Conservation (phyloP, 2,329 filamentous ascomycete genomes). For the Trichoderma sp. region DNA sequence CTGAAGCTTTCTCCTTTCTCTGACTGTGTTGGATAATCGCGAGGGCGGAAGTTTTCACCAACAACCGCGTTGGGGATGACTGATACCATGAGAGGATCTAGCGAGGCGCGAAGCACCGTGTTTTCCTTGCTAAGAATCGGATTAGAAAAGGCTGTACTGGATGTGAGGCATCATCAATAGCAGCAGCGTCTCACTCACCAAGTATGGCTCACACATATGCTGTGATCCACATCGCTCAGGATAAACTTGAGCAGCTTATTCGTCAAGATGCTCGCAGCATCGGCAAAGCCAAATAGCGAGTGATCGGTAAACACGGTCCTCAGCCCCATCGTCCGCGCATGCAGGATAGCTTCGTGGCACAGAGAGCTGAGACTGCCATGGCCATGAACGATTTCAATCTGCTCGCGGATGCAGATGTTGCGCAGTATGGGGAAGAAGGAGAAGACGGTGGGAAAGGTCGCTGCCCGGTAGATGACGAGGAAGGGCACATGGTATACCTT, state of each 20-base stretch:
- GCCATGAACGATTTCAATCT: conserved; percentile 97
- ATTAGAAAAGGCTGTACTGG: not conserved
- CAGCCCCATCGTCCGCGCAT: conserved; percentile 93
- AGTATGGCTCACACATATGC: conserved; percentile 97
- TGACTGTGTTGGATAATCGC: conserved; percentile 46
- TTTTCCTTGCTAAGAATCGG: conserved; percentile 79
- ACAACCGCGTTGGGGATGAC: conserved; percentile 98
- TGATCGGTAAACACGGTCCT: conserved; percentile 97
- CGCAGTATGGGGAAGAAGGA: conserved; percentile 98
- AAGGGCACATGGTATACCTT: conserved; percentile 99
- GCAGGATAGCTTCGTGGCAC: conserved; percentile 92
- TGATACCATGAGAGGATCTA: conserved; percentile 96
- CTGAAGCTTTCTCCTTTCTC: conserved; percentile 41
- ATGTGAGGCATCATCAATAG: not conserved
- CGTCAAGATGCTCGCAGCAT: conserved; percentile 91
- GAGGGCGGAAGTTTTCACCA: conserved; percentile 88
- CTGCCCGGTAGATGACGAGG: conserved; percentile 89
- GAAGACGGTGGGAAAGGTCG: conserved; percentile 95
- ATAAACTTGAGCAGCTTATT: conserved; percentile 98
- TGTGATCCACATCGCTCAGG: conserved; percentile 95
- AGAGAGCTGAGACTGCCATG: conserved; percentile 91
- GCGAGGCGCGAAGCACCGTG: conserved; percentile 88
- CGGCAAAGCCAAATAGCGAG: conserved; percentile 95
- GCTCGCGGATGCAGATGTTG: conserved; percentile 91
- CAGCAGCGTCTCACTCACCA: conserved; percentile 62